These are phyloP conservation scores for Trichoderma orchidacearum DNA, from an alignment of 495 filamentous ascomycete genomes.

Conservation along the genomic window DNA sequence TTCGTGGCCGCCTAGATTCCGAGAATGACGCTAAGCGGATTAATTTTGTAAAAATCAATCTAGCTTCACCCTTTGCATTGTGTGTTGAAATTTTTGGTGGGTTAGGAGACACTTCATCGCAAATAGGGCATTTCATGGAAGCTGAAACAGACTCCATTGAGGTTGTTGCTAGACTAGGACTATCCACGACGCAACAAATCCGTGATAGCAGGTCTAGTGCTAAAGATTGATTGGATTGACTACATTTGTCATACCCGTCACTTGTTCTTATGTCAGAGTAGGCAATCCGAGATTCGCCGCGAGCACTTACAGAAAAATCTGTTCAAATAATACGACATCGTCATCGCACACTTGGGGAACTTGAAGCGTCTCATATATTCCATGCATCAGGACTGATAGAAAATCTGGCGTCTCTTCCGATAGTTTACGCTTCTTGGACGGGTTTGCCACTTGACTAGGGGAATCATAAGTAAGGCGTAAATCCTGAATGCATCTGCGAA, in stretches of 20 bases:
- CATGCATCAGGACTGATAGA: neutral
- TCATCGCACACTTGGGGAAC: neutral
- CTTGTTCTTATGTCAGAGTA: neutral
- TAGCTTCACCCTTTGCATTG: constrained; percentile 14
- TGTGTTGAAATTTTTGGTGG: neutral
- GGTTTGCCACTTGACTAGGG: neutral
- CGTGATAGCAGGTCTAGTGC: neutral
- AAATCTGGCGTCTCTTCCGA: neutral
- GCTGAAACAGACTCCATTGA: neutral
- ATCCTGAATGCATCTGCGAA: neutral
- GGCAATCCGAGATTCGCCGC: neutral
- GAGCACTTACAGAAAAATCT: neutral
- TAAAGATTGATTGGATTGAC: neutral
- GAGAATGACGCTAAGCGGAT: constrained; percentile 41
- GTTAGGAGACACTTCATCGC: neutral
- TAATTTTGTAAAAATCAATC: constrained; percentile 41
- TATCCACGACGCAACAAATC: neutral
- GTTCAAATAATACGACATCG: neutral
- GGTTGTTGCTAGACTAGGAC: neutral
- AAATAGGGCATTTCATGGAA: neutral
- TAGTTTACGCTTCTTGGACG: neutral
- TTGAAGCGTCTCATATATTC: neutral
- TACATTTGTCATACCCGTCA: neutral
- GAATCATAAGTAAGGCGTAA: neutral
- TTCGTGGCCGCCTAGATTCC: constrained; percentile 46